Evolutionary conservation across 352 stramenopile genomes (phyloP), one percentile per base, ranked within the genome.

Genomic region (Hyaloperonospora brassicae): DNA sequence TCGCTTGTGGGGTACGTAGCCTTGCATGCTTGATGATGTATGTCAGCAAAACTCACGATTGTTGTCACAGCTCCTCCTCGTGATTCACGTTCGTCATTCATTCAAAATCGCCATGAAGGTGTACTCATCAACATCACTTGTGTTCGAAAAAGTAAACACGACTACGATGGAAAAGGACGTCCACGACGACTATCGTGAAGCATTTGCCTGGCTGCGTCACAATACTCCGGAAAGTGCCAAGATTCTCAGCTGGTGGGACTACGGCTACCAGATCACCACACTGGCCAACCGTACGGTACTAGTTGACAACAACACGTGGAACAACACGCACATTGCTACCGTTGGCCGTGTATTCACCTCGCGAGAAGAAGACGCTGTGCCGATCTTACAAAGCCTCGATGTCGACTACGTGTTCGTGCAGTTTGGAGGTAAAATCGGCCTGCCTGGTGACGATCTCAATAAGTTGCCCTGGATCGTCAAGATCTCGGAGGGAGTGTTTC

Each of bases 231-330:
- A 65, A 14, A 66, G 91, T 42, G 80, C 81, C 0, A 86, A 79
- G 55, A 73, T 94, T 24, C 58, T 94, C 11, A 76, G 72, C 47
- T 94, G 84, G 84, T 94, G 84, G 84, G 81, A 94, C 59, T 94
- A 94, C 43, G 84, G 84, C 11, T 94, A 94, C 57, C 84, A 94
- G 50, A 72, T 94, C 30, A 85, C 84, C 10, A 79, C 74, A 6
- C 59, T 92, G 11, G 79, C 84, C 9, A 94, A 94, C 53, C 84
- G 84, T 41, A 94, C 81, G 0, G 78, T 92, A 23, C 62, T 92
- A 40, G 93, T 97, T 2, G 93, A 98, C 72, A 97, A 97, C 72
- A 98, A 98, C 59, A 98, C 93, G 47, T 98, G 93, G 93, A 98
- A 98, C 68, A 97, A 98, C 64, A 97, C 90, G 34, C 93, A 98